Percentiles rank a stretch among this genome's conserved stretches.
phyloP scores from a whole-genome alignment of 1,139 yeast species.

The Taphrina populina region DNA sequence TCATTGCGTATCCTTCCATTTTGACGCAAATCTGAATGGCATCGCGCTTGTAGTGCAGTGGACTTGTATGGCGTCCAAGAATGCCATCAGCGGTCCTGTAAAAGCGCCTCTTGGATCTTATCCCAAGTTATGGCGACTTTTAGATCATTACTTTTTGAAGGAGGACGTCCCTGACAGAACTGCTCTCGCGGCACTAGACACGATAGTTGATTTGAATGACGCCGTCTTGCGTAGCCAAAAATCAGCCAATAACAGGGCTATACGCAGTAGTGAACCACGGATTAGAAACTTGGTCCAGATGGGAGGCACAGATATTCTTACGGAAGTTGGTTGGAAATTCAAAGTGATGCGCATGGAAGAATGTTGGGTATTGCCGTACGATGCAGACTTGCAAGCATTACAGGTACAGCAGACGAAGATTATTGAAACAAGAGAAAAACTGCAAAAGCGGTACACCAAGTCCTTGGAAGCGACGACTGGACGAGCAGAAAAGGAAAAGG shows the following conservation, averaged over 20 bases:
- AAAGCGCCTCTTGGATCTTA: constrained; percentile 24
- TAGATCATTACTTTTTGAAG: constrained; percentile 30
- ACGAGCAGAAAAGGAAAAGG: constrained; percentile 19
- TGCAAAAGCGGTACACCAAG: constrained; percentile 5
- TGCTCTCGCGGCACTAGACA: constrained; percentile 28
- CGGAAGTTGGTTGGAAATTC: constrained; percentile 26
- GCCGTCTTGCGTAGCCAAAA: constrained; percentile 11
- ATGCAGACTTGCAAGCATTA: constrained; percentile 14
- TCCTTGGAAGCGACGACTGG: constrained; percentile 6
- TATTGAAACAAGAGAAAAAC: constrained; percentile 10
- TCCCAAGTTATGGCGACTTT: constrained; percentile 25
- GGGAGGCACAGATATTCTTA: constrained; percentile 29
- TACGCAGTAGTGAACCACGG: constrained; percentile 20
- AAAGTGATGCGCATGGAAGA: constrained; percentile 28
- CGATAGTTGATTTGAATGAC: constrained; percentile 17
- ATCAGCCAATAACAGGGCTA: constrained; percentile 16
- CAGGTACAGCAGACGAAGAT: constrained; percentile 4
- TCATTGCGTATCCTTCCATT: too few species aligned
- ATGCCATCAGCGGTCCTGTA: constrained; percentile 24
- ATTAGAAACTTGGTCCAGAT: constrained; percentile 16
- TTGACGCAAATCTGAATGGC: too few species aligned
- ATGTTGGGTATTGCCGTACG: constrained; percentile 27
- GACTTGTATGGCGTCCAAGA: constrained; percentile 12
- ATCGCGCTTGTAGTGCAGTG: not conserved
- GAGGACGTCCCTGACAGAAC: constrained; percentile 27